phyloP scores from a whole-genome alignment of 2,329 filamentous ascomycete species.

The Paecilomyces dactylethromorphus region DNA sequence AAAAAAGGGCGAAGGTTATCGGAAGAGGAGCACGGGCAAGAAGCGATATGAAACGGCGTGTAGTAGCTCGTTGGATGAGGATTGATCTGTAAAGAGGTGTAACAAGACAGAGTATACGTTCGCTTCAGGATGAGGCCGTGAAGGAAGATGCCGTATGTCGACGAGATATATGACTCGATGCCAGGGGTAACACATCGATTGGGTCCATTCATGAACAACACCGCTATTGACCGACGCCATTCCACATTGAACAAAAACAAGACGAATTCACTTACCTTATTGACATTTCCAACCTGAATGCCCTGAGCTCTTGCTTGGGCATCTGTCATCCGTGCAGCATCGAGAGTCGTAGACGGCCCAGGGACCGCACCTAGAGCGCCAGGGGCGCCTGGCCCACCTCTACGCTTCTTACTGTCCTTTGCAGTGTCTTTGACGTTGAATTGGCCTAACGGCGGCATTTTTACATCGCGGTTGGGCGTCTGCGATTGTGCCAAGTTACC shows the following conservation, averaged over 20 bases:
- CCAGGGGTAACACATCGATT: not conserved
- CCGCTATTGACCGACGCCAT: not conserved
- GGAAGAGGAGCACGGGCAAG: too few species aligned
- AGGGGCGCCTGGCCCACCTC: conserved; percentile 48
- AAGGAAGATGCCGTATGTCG: not conserved
- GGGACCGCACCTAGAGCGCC: conserved; percentile 24
- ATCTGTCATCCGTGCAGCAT: conserved; percentile 26
- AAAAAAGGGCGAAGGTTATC: not conserved
- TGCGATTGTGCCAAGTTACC: conserved; percentile 41
- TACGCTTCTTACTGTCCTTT: conserved; percentile 87
- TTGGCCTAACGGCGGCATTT: conserved; percentile 89
- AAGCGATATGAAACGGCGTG: not conserved
- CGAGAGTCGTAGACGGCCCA: conserved; percentile 23
- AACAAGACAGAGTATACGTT: not conserved
- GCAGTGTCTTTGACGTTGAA: conserved; percentile 79
- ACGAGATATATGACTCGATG: not conserved
- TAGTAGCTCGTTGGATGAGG: not conserved
- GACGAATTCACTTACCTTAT: conserved; percentile 43
- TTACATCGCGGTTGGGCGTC: conserved; percentile 48
- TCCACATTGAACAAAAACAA: conserved; percentile 7
- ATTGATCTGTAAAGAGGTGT: not conserved
- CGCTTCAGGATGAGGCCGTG: not conserved
- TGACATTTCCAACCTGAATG: conserved; percentile 37
- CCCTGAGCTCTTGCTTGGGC: conserved; percentile 25
- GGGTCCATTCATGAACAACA: not conserved